Evolutionary conservation across 2,329 filamentous ascomycete genomes (phyloP), one percentile per base, ranked within the genome.

Genomic region (Tympanopsis confertula): DNA sequence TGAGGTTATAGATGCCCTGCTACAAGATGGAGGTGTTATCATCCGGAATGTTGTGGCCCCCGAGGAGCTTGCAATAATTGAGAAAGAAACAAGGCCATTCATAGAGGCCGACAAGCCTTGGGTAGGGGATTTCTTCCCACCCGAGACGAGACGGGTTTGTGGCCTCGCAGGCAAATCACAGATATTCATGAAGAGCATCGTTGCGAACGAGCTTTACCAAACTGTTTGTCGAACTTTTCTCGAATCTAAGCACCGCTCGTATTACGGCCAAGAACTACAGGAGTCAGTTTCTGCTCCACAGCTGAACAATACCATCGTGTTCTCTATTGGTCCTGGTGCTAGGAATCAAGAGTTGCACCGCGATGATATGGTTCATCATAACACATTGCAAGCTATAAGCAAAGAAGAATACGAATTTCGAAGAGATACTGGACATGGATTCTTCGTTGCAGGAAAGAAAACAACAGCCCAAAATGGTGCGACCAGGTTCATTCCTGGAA

Each of bases 401-500:
- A 35, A 35, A 5, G 44, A 40, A 19, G 20, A 43, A 15, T 44
- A 46, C 39, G 40, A 41, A 7, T 26, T 49, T 3, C 48, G 49
- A 35, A 45, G 46, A 1, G 52, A 54, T 36, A 39, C 42, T 10
- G 47, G 44, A 4, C 46, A 52, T 19, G 51, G 54, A 24, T 50
- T 58, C 20, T 59, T 60, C 38, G 51, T 61, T 5, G 57, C 52
- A 1, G 57, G 47, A 5, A 56, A 50, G 36, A 43, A 39, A 19
- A 47, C 48, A 13, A 58, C 54, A 1, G 42, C 40, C 4, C 36
- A 45, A 13, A 61, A 61, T 39, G 57, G 58, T 2, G 58, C 56
- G 13, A 61, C 57, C 4, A 44, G 54, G 4, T 50, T 59, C 39
- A 51, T 62, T 20, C 58, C 58, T 1, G 54, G 57, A 0, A 50